phyloP scores from a whole-genome alignment of 306 rosid genomes.

The Luffa aegyptiaca region DNA sequence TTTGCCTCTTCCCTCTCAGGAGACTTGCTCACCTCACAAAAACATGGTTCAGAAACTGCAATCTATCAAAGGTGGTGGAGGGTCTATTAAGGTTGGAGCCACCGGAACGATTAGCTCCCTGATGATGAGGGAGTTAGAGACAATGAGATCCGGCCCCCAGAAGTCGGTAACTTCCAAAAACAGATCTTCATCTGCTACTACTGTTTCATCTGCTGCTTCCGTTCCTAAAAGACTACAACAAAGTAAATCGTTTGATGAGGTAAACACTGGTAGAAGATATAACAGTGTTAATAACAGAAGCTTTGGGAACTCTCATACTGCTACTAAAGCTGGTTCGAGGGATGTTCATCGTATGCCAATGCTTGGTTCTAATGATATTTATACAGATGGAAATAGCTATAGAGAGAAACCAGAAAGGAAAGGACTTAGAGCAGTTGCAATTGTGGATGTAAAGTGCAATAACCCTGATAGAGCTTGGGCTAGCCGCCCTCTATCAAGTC shows the following conservation, averaged over 20 bases:
- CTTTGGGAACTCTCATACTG: constrained; percentile 33
- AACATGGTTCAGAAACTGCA: constrained; percentile 66
- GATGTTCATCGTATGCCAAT: constrained; percentile 56
- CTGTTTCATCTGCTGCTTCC: constrained; percentile 31
- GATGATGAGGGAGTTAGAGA: constrained; percentile 81
- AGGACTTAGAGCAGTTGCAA: constrained; percentile 51
- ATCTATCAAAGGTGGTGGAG: constrained; percentile 67
- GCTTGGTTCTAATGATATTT: constrained; percentile 40
- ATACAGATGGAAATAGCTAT: constrained; percentile 31
- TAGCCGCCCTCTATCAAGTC: constrained; percentile 50
- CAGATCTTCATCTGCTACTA: constrained; percentile 33
- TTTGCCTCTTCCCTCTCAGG: background rate
- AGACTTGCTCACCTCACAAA: background rate
- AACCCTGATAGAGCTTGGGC: constrained; percentile 67
- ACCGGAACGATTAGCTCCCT: constrained; percentile 73
- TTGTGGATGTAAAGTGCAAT: constrained; percentile 80
- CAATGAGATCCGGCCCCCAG: constrained; percentile 36
- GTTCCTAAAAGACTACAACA: constrained; percentile 40
- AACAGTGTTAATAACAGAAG: constrained; percentile 23
- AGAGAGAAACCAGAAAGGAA: constrained; percentile 54
- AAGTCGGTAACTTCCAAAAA: constrained; percentile 39
- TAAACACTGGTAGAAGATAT: constrained; percentile 50
- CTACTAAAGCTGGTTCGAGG: constrained; percentile 37
- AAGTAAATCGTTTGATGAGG: constrained; percentile 51
- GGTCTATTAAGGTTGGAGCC: constrained; percentile 74